Conservation (phyloP, 2,329 filamentous ascomycete genomes). For the Gyromitra esculenta region DNA sequence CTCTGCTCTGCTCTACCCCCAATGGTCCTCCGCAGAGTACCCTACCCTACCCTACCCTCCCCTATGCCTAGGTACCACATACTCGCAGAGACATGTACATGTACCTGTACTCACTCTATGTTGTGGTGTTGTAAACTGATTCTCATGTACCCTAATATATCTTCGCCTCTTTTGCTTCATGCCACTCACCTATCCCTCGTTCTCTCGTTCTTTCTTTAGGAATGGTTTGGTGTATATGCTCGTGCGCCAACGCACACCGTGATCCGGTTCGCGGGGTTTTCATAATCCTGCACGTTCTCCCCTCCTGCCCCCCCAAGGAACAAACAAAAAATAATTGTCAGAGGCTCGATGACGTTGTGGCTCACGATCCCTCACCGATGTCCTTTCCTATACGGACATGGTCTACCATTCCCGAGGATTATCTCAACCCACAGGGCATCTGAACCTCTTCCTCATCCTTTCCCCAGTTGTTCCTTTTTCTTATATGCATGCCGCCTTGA, state of each 20-base stretch:
- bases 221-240: conserved; percentile 14
- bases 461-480: conserved; percentile 21
- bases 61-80: no score
- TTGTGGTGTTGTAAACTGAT: neutral
- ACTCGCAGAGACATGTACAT: conserved; percentile 2
- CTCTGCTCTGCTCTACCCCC: no score
- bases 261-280: conserved; percentile 36
- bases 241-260: conserved; percentile 43
- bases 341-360: conserved; percentile 39
- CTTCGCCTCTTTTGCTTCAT: conserved; percentile 34
- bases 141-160: conserved; percentile 34
- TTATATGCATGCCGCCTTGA: conserved; percentile 32
- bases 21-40: neutral
- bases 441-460: conserved; percentile 37
- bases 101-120: conserved; percentile 1
- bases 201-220: conserved; percentile 24
- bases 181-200: conserved; percentile 15
- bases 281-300: neutral
- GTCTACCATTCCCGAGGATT: conserved; percentile 7
- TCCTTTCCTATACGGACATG: conserved; percentile 31
- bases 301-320: conserved; percentile 6
- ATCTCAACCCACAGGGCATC: conserved; percentile 21
- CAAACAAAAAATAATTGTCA: conserved; percentile 12
- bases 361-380: conserved; percentile 35
- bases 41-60: neutral